Conservation (phyloP, 257 asterid genomes). For the Avicennia marina region DNA sequence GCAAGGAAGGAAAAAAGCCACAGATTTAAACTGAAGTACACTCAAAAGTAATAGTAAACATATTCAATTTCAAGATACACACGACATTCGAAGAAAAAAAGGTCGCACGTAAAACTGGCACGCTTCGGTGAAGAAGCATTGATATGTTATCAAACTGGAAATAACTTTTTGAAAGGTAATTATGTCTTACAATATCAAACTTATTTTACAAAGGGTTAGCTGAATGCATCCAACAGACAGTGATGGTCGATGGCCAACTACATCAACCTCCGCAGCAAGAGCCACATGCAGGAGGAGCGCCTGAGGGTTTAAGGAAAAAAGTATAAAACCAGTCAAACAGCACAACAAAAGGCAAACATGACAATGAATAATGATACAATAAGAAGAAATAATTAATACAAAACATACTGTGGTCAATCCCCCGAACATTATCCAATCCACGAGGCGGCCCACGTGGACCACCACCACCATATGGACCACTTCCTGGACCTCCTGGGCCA, state of each 20-base stretch:
- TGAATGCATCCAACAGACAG: background rate
- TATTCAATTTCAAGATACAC: background rate
- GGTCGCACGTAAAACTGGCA: no score
- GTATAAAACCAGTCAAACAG: background rate
- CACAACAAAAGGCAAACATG: background rate
- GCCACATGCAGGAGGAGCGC: constrained; percentile 95
- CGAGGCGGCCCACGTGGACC: constrained; percentile 96
- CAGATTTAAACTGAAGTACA: background rate
- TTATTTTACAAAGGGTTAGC: no score
- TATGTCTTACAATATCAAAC: no score
- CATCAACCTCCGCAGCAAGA: constrained; percentile 78
- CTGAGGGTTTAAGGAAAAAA: constrained; percentile 31
- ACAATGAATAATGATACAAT: background rate
- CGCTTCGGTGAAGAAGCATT: no score
- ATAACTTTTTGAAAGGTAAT: no score
- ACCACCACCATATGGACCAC: constrained; percentile 86
- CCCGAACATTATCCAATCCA: constrained; percentile 79
- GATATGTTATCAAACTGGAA: no score
- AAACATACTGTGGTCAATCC: constrained; percentile 83
- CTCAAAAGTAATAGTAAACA: no score
- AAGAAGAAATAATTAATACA: background rate
- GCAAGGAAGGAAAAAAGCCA: background rate
- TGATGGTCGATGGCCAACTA: background rate
- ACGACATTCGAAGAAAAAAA: no score
- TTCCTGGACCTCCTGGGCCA: constrained; percentile 93